Evolutionary conservation across 1,284 basidiomycete species (phyloP).

Genomic region (Boletus semigastroideus): DNA sequence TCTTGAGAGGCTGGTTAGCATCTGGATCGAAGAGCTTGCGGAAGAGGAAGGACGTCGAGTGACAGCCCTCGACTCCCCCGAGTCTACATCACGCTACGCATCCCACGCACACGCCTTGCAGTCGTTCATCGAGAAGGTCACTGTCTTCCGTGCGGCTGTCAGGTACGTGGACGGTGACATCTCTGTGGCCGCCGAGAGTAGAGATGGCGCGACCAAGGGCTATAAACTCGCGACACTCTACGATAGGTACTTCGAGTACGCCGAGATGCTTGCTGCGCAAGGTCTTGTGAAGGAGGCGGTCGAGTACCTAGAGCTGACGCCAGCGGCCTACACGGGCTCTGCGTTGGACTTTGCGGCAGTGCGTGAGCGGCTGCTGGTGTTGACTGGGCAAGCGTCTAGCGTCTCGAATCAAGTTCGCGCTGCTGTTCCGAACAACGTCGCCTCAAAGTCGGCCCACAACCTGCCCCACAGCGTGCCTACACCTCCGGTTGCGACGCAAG

Average conservation of each 20-base stretch:
- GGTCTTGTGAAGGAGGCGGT: constrained; percentile 85
- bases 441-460: constrained; percentile 10
- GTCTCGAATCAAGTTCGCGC: constrained; percentile 21
- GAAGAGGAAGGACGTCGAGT: constrained; percentile 70
- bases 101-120: constrained; percentile 90
- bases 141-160: constrained; percentile 90
- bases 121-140: constrained; percentile 95
- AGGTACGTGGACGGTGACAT: constrained; percentile 87
- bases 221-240: constrained; percentile 89
- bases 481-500: constrained; percentile 13
- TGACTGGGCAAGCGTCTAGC: constrained; percentile 37
- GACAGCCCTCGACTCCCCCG: constrained; percentile 13
- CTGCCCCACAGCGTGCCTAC: constrained; percentile 12
- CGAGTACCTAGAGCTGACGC: constrained; percentile 79
- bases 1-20: constrained; percentile 85
- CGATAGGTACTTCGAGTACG: constrained; percentile 95
- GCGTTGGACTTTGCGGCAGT: constrained; percentile 61
- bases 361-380: constrained; percentile 59
- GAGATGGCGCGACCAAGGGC: constrained; percentile 54
- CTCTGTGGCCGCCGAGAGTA: constrained; percentile 24
- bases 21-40: constrained; percentile 90
- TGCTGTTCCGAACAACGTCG: constrained; percentile 26
- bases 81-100: constrained; percentile 67
- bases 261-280: constrained; percentile 88
- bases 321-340: constrained; percentile 73